phyloP scores from a whole-genome alignment of 1,284 basidiomycete species.

The Golubevia pallescens region DNA sequence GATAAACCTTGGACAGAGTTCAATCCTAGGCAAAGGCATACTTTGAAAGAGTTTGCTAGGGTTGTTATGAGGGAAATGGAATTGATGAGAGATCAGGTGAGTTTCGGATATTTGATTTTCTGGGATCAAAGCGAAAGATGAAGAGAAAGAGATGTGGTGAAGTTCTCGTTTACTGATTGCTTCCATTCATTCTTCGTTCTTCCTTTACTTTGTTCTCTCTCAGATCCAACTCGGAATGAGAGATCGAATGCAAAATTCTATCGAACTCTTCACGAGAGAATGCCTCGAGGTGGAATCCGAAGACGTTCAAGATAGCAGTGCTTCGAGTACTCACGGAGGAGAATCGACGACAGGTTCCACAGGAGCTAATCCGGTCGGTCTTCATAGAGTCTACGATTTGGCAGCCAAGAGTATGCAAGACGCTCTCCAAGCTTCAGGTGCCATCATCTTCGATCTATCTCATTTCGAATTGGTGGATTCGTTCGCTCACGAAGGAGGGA shows the following conservation, averaged over 20 bases:
- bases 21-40: conserved; percentile 84
- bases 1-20: conserved; percentile 83
- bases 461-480: conserved; percentile 86
- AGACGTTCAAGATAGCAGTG: conserved; percentile 23
- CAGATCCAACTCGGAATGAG: conserved; percentile 87
- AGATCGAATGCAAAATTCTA: conserved; percentile 88
- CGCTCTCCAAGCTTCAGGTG: conserved; percentile 88
- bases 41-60: conserved; percentile 86
- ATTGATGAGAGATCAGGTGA: conserved; percentile 86
- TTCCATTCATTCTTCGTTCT: not conserved
- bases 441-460: conserved; percentile 86
- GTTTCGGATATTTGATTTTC: conserved; percentile 10
- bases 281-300: conserved; percentile 84
- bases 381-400: conserved; percentile 85
- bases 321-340: conserved; percentile 7
- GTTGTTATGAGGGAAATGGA: conserved; percentile 96
- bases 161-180: not conserved
- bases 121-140: conserved; percentile 6
- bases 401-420: conserved; percentile 85
- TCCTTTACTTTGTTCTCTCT: conserved; percentile 7
- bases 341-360: not conserved
- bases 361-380: conserved; percentile 64
- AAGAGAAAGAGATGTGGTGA: not conserved
- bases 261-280: conserved; percentile 93
- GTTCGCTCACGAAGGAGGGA: conserved; percentile 72